Percentiles rank a stretch among this genome's conserved stretches.
Evolutionary conservation across 73 alveolate species (phyloP).

Genomic region (Symbiodinium pilosum): DNA sequence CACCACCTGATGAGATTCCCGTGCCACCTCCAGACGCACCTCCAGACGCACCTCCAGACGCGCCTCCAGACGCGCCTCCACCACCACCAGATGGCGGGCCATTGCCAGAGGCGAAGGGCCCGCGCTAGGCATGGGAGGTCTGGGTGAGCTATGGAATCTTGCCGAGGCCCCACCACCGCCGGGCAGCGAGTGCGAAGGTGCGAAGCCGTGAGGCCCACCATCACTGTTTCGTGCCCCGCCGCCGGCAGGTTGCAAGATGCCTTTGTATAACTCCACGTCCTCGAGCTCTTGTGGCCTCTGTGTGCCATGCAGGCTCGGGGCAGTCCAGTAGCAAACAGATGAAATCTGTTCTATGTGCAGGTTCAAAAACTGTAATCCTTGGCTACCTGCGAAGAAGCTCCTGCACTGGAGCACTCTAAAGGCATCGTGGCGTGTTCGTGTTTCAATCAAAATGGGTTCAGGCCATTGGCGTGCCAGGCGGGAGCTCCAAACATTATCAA

Average conservation of each 20-base stretch:
- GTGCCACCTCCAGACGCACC: neutral
- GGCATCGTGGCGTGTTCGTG: slow-evolving; percentile 18
- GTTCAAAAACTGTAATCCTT: slow-evolving; percentile 45
- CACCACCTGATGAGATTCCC: too few species aligned
- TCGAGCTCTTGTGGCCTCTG: slow-evolving; percentile 65
- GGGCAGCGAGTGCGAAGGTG: slow-evolving; percentile 50
- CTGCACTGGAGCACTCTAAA: slow-evolving; percentile 73
- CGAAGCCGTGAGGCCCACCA: neutral
- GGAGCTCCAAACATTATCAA: slow-evolving; percentile 76
- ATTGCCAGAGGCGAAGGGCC: neutral
- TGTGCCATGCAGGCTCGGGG: slow-evolving; percentile 46
- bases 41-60: neutral
- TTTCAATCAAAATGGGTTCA: neutral
- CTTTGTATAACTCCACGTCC: slow-evolving; percentile 51
- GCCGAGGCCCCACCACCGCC: slow-evolving; percentile 64
- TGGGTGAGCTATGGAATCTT: neutral
- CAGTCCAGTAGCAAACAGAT: neutral
- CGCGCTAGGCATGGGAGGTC: neutral
- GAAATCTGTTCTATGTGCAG: neutral
- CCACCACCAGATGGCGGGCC: slow-evolving; percentile 65
- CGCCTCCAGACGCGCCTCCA: slow-evolving; percentile 41
- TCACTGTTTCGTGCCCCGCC: neutral
- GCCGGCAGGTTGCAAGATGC: slow-evolving; percentile 72
- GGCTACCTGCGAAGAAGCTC: slow-evolving; percentile 65
- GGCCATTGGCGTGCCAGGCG: neutral